phyloP scores from a whole-genome alignment of 2,329 filamentous ascomycete species.

The Zelopaecilomyces penicillatus region DNA sequence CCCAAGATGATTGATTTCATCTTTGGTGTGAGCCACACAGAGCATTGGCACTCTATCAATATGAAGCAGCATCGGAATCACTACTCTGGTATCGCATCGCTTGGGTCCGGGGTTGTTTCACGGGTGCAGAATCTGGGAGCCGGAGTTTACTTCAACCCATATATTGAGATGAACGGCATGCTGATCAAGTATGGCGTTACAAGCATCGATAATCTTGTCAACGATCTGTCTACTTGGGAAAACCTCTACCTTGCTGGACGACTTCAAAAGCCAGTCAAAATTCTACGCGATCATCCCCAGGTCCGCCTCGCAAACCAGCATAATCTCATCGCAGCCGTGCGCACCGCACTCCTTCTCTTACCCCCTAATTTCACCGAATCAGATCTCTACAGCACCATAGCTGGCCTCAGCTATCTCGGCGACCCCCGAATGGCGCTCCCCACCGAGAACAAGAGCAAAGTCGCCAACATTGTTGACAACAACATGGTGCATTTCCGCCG shows the following conservation, averaged over 20 bases:
- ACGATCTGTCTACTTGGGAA: conserved; percentile 83
- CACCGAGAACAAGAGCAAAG: conserved; percentile 85
- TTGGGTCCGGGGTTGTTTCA: conserved; percentile 80
- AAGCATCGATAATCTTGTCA: conserved; percentile 80
- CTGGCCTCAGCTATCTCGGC: conserved; percentile 86
- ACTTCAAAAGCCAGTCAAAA: conserved; percentile 96
- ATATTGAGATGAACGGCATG: conserved; percentile 87
- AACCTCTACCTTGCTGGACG: conserved; percentile 94
- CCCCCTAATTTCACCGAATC: conserved; percentile 78
- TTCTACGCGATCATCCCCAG: conserved; percentile 83
- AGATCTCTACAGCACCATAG: conserved; percentile 83
- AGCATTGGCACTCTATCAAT: conserved; percentile 96
- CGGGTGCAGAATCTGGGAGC: conserved; percentile 87
- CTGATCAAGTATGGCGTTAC: conserved; percentile 98
- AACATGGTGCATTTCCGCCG: conserved; percentile 88
- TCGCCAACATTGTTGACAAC: conserved; percentile 85
- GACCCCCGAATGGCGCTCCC: conserved; percentile 92
- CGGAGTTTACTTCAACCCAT: conserved; percentile 96
- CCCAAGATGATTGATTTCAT: conserved; percentile 99
- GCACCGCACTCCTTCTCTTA: conserved; percentile 79
- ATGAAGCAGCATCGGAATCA: conserved; percentile 81
- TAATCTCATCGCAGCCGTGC: conserved; percentile 85
- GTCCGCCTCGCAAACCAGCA: conserved; percentile 93
- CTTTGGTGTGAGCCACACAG: conserved; percentile 85
- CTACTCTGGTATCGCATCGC: conserved; percentile 75